These are phyloP conservation scores for Borealophlyctis nickersoniae DNA, from an alignment of 192 early-diverging fungal species.

Conservation along the genomic window DNA sequence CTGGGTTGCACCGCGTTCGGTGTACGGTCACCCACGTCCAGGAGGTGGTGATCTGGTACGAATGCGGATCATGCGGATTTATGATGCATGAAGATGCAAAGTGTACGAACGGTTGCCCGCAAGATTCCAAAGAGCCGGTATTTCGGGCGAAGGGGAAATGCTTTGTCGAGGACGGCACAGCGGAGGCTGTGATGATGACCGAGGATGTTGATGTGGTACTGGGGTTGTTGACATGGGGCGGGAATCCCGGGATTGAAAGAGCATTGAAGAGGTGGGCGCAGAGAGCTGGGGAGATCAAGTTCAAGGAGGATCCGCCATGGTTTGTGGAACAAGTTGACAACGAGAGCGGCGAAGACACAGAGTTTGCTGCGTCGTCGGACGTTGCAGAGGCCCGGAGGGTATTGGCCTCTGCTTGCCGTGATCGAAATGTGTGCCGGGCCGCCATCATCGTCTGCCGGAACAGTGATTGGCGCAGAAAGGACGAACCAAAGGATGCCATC, in stretches of 20 bases:
- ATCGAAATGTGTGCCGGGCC: too few species aligned
- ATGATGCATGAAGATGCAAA: not conserved
- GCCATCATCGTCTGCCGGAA: not conserved
- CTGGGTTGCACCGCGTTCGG: not conserved
- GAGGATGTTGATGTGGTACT: conserved; percentile 14
- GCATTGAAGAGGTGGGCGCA: conserved; percentile 1
- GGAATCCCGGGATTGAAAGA: not conserved
- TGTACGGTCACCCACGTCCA: conserved; percentile 14
- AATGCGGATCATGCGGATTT: conserved; percentile 4
- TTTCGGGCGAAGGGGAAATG: conserved; percentile 5
- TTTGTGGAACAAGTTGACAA: conserved; percentile 4
- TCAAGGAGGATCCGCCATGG: conserved; percentile 18
- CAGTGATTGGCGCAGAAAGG: not conserved
- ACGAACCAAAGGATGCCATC: not conserved
- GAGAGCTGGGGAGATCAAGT: not conserved
- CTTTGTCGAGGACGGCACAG: conserved; percentile 20
- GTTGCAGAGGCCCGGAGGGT: not conserved
- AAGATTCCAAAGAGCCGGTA: not conserved
- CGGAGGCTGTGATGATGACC: conserved; percentile 7
- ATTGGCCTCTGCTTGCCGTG: not conserved
- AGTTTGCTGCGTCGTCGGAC: not conserved
- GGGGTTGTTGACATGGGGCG: conserved; percentile 5
- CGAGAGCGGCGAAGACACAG: not conserved
- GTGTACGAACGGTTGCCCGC: conserved; percentile 19
- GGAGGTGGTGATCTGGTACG: conserved; percentile 2